Conservation (phyloP, 164 flowering plant species). For the Platanus orientalis region DNA sequence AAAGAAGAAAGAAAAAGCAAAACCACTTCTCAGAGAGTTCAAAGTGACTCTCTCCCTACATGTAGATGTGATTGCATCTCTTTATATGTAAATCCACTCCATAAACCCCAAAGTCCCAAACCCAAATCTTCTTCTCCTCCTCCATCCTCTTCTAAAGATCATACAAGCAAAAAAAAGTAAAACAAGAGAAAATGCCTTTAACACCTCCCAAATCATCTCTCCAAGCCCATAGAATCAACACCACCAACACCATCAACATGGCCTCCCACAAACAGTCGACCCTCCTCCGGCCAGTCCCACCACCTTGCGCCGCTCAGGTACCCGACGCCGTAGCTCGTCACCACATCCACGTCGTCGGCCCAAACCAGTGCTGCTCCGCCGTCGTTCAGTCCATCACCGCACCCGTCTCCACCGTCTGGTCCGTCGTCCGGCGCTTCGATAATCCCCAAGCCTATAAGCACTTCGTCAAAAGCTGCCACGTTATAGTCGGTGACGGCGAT, state of each 20-base stretch:
- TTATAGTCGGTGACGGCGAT: slow-evolving; percentile 51
- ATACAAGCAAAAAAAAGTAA: background rate
- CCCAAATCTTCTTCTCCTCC: background rate
- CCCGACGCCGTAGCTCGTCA: slow-evolving; percentile 45
- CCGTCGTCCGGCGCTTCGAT: too few relatives aligned
- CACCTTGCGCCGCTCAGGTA: slow-evolving; percentile 15
- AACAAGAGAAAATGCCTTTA: slow-evolving; percentile 21
- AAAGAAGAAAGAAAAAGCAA: too few relatives aligned
- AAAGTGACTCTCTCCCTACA: too few relatives aligned
- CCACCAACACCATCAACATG: slow-evolving; percentile 1
- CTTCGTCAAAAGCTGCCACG: slow-evolving; percentile 71
- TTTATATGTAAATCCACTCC: background rate
- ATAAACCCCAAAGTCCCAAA: slow-evolving; percentile 5
- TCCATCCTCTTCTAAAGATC: background rate
- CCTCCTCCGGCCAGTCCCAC: background rate
- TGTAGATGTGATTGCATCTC: too few relatives aligned
- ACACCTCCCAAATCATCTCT: slow-evolving; percentile 23
- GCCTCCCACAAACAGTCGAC: slow-evolving; percentile 12
- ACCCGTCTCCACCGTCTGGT: slow-evolving; percentile 69
- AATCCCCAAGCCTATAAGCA: slow-evolving; percentile 76
- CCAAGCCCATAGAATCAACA: slow-evolving; percentile 19
- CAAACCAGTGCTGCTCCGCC: slow-evolving; percentile 75
- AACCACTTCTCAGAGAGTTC: too few relatives aligned
- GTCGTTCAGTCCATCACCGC: slow-evolving; percentile 61
- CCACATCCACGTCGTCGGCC: slow-evolving; percentile 49